Base-by-base conservation (phyloP, 805 yeast species). In the Yarrowia sp. region DNA sequence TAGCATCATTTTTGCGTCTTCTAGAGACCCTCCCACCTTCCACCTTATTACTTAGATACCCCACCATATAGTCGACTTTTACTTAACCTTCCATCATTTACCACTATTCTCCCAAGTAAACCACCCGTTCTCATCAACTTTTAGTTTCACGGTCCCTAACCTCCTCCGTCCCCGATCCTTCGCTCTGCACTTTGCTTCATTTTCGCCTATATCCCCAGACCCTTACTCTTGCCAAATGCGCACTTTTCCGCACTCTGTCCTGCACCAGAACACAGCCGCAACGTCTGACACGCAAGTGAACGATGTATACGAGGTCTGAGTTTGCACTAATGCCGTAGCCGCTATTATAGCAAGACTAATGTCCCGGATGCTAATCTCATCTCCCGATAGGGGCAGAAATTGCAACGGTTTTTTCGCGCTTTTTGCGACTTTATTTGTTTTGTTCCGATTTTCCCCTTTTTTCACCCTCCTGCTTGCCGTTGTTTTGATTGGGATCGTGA, bases 181-280 rank as follows among this genome's bases (percentile, higher is more conserved):
- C n/a, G n/a, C n/a, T n/a, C n/a, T n/a, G n/a, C n/a, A n/a, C n/a
- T n/a, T n/a, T n/a, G n/a, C n/a, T n/a, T n/a, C 30, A 24, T 24
- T 24, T 24, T 24, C 30, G 14, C 43, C 14, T 3, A 7, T 39
- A 13, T 39, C 43, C 3, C 17, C 43, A 14, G 17, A 12, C 15
- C 9, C 43, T 14, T 47, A 15, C 19, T 47, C 19, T 14, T 49
- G 30, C 24, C 56, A 52, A 8, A 52, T 52, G 42, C 56, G 56
- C 56, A 52, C 30, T 52, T 52, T 52, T 52, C 56, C 56, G 56
- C 56, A 34, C 15, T 8, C 9, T 9, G 10, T 3, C 9, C 38
- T 49, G 55, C 55, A 49, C 7, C 9, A 20, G 10, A n/a, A 39
- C 55, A 49, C 55, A 17, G 53, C 42, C 42, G 40, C 33, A n/a